Base-by-base conservation (phyloP, 2,329 filamentous ascomycete genomes). In the Sporothrix humicola region DNA sequence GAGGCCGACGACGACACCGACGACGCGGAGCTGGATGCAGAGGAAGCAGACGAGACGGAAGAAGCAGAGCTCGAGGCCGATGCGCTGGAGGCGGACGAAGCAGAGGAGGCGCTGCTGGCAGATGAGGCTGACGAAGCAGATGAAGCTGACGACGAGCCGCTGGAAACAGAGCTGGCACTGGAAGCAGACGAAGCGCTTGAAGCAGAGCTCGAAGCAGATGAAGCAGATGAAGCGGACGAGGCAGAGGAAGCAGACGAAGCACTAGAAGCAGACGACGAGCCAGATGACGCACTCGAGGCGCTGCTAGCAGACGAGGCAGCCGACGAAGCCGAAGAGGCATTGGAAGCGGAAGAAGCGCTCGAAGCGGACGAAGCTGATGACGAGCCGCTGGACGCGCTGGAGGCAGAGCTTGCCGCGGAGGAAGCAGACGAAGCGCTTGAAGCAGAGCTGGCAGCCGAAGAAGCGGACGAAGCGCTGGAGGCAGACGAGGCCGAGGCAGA, bases 31-130 rank as follows among this genome's bases (percentile, higher is more conserved):
- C 48, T 58, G 2, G 71, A 59, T 2, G 54, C 23, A 8, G 52
- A 17, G 10, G 73, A 65, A 9, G 26, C 17, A 48, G 71, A 68
- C 7, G 72, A 37, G 17, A 58, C 68, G 9, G 73, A 71, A 26
- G 44, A 59, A 31, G 46, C 70, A 46, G 37, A 31, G 20, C 50
- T 58, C 3, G 68, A 69, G 15, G 50, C 17, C 4, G 50, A 46
- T 1, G 68, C 37, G 50, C 23, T 59, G 20, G 65, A 52, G 4
- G 46, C 15, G 1, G 52, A 56, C 5, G 23, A 31, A 59, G 56
- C 6, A 17, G 48, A 50, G 4, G 48, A 50, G 48, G 48, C 48
- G 12, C 48, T 50, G 20, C 10, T 68, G 15, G 59, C 31, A 10
- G 69, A 48, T 8, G 73, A 61, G 12, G n/a, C 2, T 26, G 70